Evolutionary conservation across 2,329 filamentous ascomycete genomes (phyloP).

Genomic region (Alternaria sp.): DNA sequence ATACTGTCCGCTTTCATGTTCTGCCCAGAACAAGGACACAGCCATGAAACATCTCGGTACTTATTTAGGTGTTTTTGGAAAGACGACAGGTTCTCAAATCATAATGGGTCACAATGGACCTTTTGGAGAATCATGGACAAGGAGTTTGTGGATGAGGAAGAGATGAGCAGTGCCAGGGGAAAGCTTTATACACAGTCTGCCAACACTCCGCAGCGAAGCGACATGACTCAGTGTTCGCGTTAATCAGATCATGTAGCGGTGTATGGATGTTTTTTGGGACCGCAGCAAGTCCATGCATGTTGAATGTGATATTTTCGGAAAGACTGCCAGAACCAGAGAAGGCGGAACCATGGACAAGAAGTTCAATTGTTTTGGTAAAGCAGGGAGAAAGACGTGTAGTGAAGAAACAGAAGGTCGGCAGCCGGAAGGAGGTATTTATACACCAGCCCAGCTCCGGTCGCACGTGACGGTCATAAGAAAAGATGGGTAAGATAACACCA

Average conservation of each 20-base stretch:
- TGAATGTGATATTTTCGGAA: not conserved
- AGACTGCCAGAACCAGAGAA: not conserved
- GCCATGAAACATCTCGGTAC: rapidly evolving
- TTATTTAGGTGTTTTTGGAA: not conserved
- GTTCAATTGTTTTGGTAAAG: not conserved
- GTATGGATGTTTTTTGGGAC: too few species aligned
- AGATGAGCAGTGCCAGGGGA: not conserved
- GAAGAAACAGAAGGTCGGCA: not conserved
- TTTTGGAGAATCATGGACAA: not conserved
- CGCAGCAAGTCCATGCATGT: not conserved
- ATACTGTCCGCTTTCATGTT: not conserved
- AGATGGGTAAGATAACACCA: not conserved
- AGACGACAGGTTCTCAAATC: rapidly evolving
- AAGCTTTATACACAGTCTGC: not conserved
- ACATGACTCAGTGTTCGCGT: not conserved
- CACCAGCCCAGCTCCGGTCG: rapidly evolving
- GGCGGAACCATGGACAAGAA: not conserved
- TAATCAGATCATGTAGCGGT: not conserved
- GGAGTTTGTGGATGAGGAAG: not conserved
- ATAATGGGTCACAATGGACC: rapidly evolving
- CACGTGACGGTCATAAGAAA: not conserved
- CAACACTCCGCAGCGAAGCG: not conserved
- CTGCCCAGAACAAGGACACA: not conserved
- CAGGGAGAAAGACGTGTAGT: not conserved
- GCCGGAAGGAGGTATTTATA: not conserved